Evolutionary conservation across 805 yeast genomes (phyloP).

Genomic region (Hanseniaspora valbyensis): DNA sequence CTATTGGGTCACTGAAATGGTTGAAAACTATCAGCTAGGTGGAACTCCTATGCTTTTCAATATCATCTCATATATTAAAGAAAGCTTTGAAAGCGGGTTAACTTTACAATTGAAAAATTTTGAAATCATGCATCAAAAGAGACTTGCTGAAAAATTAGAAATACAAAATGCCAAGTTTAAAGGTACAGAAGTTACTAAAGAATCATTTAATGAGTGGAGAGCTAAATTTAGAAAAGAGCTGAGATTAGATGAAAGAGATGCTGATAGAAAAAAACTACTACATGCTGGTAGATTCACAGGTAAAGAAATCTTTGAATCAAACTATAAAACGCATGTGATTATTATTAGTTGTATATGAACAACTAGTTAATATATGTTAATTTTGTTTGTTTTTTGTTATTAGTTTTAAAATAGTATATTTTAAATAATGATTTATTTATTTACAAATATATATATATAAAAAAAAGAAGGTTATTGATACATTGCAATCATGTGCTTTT

Average conservation of each 20-base stretch:
- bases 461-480: too few relatives aligned
- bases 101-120: slow-evolving; percentile 41
- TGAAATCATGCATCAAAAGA: slow-evolving; percentile 50
- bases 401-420: too few relatives aligned
- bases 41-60: slow-evolving; percentile 93
- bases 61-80: slow-evolving; percentile 64
- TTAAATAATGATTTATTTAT: too few relatives aligned
- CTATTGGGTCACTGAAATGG: slow-evolving; percentile 10
- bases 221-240: slow-evolving; percentile 55
- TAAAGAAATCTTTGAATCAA: slow-evolving; percentile 79
- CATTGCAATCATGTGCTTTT: neutral
- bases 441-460: too few relatives aligned
- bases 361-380: neutral
- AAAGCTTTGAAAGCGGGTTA: slow-evolving; percentile 62
- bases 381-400: slow-evolving; percentile 41
- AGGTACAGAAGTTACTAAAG: slow-evolving; percentile 82
- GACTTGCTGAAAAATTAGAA: slow-evolving; percentile 52
- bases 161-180: slow-evolving; percentile 81
- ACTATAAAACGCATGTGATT: too few relatives aligned
- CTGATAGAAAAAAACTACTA: slow-evolving; percentile 40
- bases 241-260: slow-evolving; percentile 52
- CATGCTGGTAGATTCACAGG: slow-evolving; percentile 79
- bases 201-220: slow-evolving; percentile 68
- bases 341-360: too few relatives aligned
- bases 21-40: slow-evolving; percentile 49